Evolutionary conservation across 164 flowering plant species (phyloP).

Genomic region (Tinospora cordifolia): DNA sequence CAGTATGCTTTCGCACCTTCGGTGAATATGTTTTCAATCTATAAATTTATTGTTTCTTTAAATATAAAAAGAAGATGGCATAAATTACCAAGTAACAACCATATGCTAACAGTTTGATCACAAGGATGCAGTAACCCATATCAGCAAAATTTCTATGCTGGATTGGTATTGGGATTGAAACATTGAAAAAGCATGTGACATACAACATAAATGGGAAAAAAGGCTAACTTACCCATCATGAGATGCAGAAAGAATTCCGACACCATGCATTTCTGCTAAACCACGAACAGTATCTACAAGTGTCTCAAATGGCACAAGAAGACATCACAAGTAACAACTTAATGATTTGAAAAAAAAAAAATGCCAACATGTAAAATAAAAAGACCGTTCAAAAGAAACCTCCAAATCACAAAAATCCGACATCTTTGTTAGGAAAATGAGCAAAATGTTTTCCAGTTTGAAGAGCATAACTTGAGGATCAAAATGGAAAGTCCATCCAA

Average conservation of each 20-base stretch:
- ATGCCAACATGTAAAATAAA: not conserved
- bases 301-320: conserved; percentile 6
- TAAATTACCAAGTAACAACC: too few species aligned
- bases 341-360: not conserved
- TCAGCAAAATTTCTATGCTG: not conserved
- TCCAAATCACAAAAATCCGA: not conserved
- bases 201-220: not conserved
- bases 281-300: conserved; percentile 93
- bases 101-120: too few species aligned
- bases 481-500: too few species aligned
- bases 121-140: not conserved
- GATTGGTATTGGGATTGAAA: too few species aligned
- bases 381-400: not conserved
- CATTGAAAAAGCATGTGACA: too few species aligned
- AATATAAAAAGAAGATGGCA: too few species aligned
- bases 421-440: too few species aligned
- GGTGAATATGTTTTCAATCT: too few species aligned
- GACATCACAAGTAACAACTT: not conserved
- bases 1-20: too few species aligned
- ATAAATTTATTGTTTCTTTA: too few species aligned
- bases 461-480: too few species aligned
- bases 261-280: conserved; percentile 64
- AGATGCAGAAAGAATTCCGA: conserved; percentile 94
- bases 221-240: conserved; percentile 79
- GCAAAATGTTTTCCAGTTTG: too few species aligned